Evolutionary conservation across 2,329 filamentous ascomycete genomes (phyloP).

Genomic region (Phaeosphaeria sp.): DNA sequence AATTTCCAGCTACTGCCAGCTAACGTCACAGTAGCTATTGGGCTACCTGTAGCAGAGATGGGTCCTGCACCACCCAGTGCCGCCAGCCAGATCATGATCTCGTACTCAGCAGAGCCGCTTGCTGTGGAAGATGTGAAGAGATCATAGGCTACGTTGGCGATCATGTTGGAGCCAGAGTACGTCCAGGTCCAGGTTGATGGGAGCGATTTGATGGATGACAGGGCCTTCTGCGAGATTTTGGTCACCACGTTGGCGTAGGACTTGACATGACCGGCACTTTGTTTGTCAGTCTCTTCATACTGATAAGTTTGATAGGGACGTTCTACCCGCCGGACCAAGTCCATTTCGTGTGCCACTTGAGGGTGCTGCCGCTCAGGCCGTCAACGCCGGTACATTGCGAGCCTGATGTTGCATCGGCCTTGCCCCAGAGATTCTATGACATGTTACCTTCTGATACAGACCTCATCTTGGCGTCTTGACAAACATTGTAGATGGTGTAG

Average conservation of each 20-base stretch:
- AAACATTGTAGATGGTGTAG: constrained; percentile 44
- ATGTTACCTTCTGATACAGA: neutral
- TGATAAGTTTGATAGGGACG: neutral
- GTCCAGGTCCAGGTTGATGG: constrained; percentile 55
- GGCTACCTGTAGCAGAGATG: constrained; percentile 62
- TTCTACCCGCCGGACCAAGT: constrained; percentile 51
- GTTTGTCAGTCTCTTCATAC: constrained; percentile 3
- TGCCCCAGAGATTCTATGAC: constrained; percentile 52
- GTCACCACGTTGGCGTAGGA: constrained; percentile 54
- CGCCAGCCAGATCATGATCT: constrained; percentile 72
- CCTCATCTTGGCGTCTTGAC: neutral
- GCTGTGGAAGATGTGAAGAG: constrained; percentile 63
- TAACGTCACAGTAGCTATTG: constrained; percentile 62
- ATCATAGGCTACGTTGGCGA: constrained; percentile 68
- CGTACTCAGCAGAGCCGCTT: constrained; percentile 58
- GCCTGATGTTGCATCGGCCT: constrained; percentile 49
- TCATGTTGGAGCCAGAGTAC: constrained; percentile 57
- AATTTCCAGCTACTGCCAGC: constrained; percentile 64
- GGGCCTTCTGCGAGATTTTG: constrained; percentile 37
- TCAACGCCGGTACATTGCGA: constrained; percentile 55
- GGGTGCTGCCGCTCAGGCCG: constrained; percentile 42
- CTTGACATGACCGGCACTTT: constrained; percentile 46
- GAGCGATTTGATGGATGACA: constrained; percentile 51
- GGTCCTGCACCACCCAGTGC: constrained; percentile 64
- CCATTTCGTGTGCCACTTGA: constrained; percentile 56